These are phyloP conservation scores for Xanthoconium purpureum DNA, from an alignment of 768 basidiomycete species.

Conservation along the genomic window DNA sequence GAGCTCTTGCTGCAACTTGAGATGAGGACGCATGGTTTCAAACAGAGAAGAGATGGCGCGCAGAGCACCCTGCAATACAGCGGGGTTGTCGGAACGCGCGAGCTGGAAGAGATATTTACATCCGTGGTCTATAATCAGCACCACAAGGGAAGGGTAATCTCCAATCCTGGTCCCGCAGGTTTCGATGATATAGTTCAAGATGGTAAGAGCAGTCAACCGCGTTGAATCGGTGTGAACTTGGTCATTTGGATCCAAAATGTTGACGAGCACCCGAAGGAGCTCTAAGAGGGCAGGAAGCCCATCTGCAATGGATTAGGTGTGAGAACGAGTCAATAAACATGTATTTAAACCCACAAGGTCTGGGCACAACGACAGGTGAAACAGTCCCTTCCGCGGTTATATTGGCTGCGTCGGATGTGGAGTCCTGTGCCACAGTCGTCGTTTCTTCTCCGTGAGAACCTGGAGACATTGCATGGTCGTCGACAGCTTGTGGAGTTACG, in stretches of 20 bases:
- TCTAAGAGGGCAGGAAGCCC: conserved; percentile 92
- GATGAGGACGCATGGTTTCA: conserved; percentile 76
- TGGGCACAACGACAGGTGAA: conserved; percentile 13
- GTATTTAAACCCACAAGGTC: conserved; percentile 20
- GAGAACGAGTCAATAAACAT: not conserved
- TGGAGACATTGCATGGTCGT: conserved; percentile 11
- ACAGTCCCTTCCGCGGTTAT: conserved; percentile 35
- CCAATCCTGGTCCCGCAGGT: conserved; percentile 74
- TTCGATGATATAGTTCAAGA: conserved; percentile 86
- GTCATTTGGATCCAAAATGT: conserved; percentile 92
- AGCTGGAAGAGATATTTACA: conserved; percentile 98
- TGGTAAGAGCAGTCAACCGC: conserved; percentile 80
- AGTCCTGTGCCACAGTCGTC: not conserved
- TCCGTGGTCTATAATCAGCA: conserved; percentile 80
- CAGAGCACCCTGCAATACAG: conserved; percentile 74
- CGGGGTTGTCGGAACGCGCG: conserved; percentile 82
- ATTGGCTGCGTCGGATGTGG: not conserved
- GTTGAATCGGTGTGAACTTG: conserved; percentile 96
- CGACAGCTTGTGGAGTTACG: conserved; percentile 18
- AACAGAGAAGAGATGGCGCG: conserved; percentile 87
- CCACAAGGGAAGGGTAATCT: conserved; percentile 71
- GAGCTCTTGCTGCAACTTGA: conserved; percentile 94
- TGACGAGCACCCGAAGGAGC: conserved; percentile 89
- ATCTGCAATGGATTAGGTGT: conserved; percentile 40
- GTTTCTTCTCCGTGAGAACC: conserved; percentile 9